A percentile compares a stretch with the other conserved stretches of the same genome.
Conservation (phyloP, 306 rosid species). For the Glycyrrhiza uralensis region DNA sequence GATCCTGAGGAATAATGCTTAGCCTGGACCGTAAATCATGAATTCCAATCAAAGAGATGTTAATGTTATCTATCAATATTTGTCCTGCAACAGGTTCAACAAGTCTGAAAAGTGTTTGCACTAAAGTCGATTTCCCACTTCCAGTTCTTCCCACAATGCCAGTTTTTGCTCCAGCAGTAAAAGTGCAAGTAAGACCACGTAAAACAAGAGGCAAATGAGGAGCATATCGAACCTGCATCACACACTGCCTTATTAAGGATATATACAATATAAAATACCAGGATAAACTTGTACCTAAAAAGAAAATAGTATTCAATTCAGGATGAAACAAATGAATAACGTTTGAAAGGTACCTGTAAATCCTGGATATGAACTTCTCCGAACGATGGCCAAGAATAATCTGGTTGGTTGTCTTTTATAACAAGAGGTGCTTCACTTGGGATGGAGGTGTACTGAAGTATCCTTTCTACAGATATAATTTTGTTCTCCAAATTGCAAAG, state of each 20-base stretch:
- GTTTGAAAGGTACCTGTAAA: constrained; percentile 55
- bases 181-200: constrained; percentile 70
- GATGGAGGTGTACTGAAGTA: constrained; percentile 64
- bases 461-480: constrained; percentile 85
- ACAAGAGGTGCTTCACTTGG: constrained; percentile 82
- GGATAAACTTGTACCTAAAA: not conserved
- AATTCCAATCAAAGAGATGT: constrained; percentile 57
- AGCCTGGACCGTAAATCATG: constrained; percentile 69
- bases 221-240: constrained; percentile 73
- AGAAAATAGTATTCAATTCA: not conserved
- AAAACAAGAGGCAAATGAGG: constrained; percentile 82
- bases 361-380: constrained; percentile 71
- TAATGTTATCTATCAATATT: constrained; percentile 57
- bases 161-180: constrained; percentile 64
- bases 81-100: constrained; percentile 64
- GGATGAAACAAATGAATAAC: not conserved
- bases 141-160: constrained; percentile 95
- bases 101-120: constrained; percentile 71
- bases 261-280: not conserved
- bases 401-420: constrained; percentile 51
- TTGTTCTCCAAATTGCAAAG: constrained; percentile 70
- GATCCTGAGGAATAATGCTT: constrained; percentile 92
- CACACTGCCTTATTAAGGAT: not conserved
- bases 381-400: constrained; percentile 60
- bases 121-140: constrained; percentile 76